Evolutionary conservation across 345 rosid genomes (phyloP).

Genomic region (Nephelium lappaceum): DNA sequence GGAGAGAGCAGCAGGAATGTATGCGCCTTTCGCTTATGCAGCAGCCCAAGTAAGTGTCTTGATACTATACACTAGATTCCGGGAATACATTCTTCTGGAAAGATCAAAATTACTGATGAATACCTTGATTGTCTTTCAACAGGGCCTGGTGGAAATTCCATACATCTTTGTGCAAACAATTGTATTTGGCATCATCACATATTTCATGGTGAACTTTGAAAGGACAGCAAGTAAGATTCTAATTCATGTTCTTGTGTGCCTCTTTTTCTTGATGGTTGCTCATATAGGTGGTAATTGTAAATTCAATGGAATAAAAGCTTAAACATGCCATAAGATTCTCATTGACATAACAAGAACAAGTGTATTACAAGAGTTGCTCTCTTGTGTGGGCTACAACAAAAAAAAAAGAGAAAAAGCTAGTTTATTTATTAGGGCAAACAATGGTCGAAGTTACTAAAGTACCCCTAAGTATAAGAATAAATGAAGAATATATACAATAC

Average conservation of each 20-base stretch:
- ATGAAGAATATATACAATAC: too few relatives aligned
- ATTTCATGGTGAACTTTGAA: conserved; percentile 81
- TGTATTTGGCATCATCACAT: conserved; percentile 75
- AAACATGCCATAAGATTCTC: too few relatives aligned
- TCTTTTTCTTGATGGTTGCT: neutral
- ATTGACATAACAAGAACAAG: too few relatives aligned
- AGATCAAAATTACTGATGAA: neutral
- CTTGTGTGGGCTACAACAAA: too few relatives aligned
- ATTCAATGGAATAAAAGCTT: too few relatives aligned
- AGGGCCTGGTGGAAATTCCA: conserved; percentile 95
- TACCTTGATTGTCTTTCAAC: conserved; percentile 13
- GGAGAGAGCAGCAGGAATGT: conserved; percentile 69
- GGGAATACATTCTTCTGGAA: neutral
- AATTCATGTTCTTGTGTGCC: neutral
- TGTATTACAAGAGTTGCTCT: too few relatives aligned
- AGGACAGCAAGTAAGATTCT: conserved; percentile 64
- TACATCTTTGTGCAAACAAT: conserved; percentile 71
- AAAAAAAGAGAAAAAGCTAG: too few relatives aligned
- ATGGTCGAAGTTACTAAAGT: too few relatives aligned
- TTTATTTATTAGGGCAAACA: too few relatives aligned
- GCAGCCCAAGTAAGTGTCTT: conserved; percentile 48
- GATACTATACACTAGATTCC: neutral
- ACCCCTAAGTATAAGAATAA: too few relatives aligned
- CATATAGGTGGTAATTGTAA: too few relatives aligned
- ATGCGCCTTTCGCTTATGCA: conserved; percentile 56